Conservation (phyloP, 2,329 filamentous ascomycete genomes). For the Fusarium robinianum region DNA sequence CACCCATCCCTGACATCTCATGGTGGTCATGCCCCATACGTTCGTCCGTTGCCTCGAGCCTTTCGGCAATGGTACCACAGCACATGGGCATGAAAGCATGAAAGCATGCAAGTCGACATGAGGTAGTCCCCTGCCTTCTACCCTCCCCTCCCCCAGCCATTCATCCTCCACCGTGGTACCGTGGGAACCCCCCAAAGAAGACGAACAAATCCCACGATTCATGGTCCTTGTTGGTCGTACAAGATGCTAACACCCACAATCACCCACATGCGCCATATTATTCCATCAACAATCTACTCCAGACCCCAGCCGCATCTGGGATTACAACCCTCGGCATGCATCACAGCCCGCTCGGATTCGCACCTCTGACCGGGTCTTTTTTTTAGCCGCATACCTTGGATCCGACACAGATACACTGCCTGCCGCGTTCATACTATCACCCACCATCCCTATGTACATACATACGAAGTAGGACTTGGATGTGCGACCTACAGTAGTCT, state of each 20-base stretch:
- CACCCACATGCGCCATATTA: no score
- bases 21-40: not conserved
- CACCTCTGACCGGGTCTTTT: slow-evolving; percentile 2
- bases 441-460: no score
- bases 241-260: no score
- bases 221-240: not conserved
- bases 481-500: no score
- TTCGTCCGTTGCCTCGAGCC: not conserved
- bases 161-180: no score
- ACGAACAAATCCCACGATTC: no score
- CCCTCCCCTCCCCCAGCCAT: no score
- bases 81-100: slow-evolving; percentile 6
- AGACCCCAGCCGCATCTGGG: not conserved
- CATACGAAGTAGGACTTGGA: not conserved
- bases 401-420: slow-evolving; percentile 3
- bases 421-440: slow-evolving; percentile 4
- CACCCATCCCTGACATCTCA: not conserved
- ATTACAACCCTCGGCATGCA: slow-evolving; percentile 4
- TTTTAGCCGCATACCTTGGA: slow-evolving; percentile 4
- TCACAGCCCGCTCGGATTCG: no score
- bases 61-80: not conserved
- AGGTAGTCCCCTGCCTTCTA: not conserved
- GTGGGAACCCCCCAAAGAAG: no score
- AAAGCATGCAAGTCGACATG: not conserved
- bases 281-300: no score